Evolutionary conservation across 768 basidiomycete species (phyloP).

Genomic region (Phlegmacium glaucopus): DNA sequence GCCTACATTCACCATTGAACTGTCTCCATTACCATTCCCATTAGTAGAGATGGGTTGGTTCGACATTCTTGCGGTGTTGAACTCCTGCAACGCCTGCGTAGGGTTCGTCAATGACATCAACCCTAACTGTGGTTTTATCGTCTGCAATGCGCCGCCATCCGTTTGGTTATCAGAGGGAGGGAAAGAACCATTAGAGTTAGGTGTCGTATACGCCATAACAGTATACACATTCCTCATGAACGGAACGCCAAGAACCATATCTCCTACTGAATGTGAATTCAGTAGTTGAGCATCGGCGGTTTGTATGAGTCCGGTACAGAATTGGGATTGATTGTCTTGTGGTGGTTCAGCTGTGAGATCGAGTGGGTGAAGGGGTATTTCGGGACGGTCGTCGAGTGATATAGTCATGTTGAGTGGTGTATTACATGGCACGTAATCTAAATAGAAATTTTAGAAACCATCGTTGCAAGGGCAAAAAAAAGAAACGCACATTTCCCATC

Average conservation of each 20-base stretch:
- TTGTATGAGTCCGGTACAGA: conserved; percentile 70
- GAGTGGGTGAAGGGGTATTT: conserved; percentile 68
- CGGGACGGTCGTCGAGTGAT: conserved; percentile 53
- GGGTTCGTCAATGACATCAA: conserved; percentile 63
- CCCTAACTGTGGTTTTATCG: conserved; percentile 49
- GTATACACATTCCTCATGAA: conserved; percentile 76
- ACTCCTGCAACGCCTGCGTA: conserved; percentile 59
- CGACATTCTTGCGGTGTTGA: conserved; percentile 64
- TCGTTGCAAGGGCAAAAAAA: neutral
- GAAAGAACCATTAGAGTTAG: conserved; percentile 44
- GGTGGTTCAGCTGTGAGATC: conserved; percentile 58
- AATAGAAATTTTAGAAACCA: neutral
- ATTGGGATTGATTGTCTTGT: conserved; percentile 36
- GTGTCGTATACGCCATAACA: conserved; percentile 65
- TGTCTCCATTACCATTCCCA: conserved; percentile 7
- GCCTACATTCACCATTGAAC: conserved; percentile 14
- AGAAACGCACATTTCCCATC: conserved; percentile 61
- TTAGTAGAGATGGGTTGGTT: conserved; percentile 46
- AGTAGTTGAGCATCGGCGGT: conserved; percentile 41
- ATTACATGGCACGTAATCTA: conserved; percentile 74
- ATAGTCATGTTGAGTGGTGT: conserved; percentile 69
- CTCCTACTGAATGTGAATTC: conserved; percentile 38
- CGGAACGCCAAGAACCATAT: conserved; percentile 77
- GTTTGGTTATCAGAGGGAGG: conserved; percentile 18
- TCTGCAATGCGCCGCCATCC: conserved; percentile 3